Percentiles rank a stretch among this genome's conserved stretches.
Conservation (phyloP, 257 asterid genomes). For the Henckelia pumila region DNA sequence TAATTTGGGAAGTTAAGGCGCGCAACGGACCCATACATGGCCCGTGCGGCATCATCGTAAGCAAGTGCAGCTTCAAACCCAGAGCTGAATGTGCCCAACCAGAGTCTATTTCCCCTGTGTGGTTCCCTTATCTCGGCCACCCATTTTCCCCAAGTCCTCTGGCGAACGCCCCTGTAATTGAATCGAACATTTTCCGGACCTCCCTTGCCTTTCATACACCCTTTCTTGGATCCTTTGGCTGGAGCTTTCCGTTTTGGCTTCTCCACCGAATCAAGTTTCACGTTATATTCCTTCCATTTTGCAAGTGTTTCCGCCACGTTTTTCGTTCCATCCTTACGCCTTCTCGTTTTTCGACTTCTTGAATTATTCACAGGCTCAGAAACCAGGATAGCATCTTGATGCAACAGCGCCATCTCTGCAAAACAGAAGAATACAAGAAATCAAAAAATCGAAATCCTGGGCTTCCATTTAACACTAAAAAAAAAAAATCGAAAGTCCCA, state of each 20-base stretch:
- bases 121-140: conserved; percentile 74
- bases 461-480: no score
- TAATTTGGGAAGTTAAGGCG: conserved; percentile 44
- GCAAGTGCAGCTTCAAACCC: conserved; percentile 52
- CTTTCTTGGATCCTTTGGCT: conserved; percentile 64
- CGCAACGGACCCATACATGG: conserved; percentile 53
- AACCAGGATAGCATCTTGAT: conserved; percentile 12
- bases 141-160: conserved; percentile 76
- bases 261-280: conserved; percentile 25
- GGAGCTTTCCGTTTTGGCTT: conserved; percentile 42
- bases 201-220: conserved; percentile 70
- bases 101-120: conserved; percentile 44
- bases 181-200: conserved; percentile 53
- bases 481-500: background rate
- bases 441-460: background rate
- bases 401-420: conserved; percentile 22
- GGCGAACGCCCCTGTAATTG: conserved; percentile 62
- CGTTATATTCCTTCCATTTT: conserved; percentile 52
- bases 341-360: conserved; percentile 44
- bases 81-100: conserved; percentile 52
- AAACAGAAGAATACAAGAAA: conserved; percentile 14
- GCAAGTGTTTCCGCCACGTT: conserved; percentile 48
- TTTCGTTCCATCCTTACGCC: conserved; percentile 33
- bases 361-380: conserved; percentile 24
- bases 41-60: conserved; percentile 58